phyloP scores from a whole-genome alignment of 805 yeast species.

The Barnettozyma populi region DNA sequence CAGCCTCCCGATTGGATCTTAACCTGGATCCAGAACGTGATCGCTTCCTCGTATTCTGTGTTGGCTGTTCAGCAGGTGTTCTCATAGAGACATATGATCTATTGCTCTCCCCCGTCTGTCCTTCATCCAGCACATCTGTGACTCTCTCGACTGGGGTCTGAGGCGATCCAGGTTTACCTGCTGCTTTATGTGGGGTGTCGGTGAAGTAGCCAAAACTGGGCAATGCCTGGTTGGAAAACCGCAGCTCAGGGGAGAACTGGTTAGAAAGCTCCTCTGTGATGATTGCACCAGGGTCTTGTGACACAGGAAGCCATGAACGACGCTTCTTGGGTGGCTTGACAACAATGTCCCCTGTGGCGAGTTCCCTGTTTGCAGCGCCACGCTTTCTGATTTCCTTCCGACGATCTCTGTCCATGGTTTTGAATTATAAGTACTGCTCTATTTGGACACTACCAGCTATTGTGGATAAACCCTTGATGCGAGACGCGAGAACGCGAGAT shows the following conservation, averaged over 20 bases:
- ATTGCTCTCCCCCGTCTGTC: slow-evolving; percentile 1
- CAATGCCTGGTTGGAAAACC: background rate
- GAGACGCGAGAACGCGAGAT: too few relatives aligned
- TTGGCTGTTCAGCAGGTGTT: background rate
- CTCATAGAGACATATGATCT: slow-evolving; percentile 1
- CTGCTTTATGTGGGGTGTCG: background rate
- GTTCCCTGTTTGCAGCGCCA: slow-evolving; percentile 16
- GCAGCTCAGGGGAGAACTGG: slow-evolving; percentile 9
- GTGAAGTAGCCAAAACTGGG: background rate
- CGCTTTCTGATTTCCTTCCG: slow-evolving; percentile 14
- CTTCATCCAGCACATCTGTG: background rate
- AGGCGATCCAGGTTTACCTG: background rate
- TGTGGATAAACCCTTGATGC: too few relatives aligned
- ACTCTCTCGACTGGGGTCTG: slow-evolving; percentile 1
- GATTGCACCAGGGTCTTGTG: slow-evolving; percentile 17
- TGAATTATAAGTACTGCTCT: too few relatives aligned
- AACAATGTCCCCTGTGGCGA: slow-evolving; percentile 9
- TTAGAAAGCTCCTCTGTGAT: slow-evolving; percentile 16
- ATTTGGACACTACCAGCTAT: too few relatives aligned
- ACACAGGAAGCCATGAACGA: slow-evolving; percentile 12
- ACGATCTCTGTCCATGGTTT: slow-evolving; percentile 16
- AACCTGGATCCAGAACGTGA: background rate
- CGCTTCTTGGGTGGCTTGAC: slow-evolving; percentile 11
- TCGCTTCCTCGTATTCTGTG: background rate
- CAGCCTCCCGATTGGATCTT: background rate